Percentiles rank a stretch among this genome's conserved stretches.
Conservation (phyloP, 805 yeast genomes). For the Saccharomycopsis babjevae region DNA sequence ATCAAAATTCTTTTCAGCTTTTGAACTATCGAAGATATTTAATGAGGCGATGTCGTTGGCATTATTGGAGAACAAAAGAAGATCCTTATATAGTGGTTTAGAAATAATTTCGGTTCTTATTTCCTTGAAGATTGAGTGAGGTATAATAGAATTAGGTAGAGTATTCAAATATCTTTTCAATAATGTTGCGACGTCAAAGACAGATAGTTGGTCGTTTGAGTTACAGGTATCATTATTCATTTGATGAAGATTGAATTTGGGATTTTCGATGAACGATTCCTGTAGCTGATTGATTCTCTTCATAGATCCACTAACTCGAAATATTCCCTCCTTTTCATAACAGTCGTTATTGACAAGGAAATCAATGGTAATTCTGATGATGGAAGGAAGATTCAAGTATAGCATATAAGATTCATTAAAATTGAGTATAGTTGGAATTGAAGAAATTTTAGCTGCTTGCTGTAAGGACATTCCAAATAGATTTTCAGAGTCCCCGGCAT, state of each 20-base stretch:
- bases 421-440: neutral
- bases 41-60: constrained; percentile 14
- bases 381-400: constrained; percentile 8
- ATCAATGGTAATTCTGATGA: constrained; percentile 11
- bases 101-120: constrained; percentile 18
- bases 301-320: constrained; percentile 87
- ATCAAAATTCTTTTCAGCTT: neutral
- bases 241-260: constrained; percentile 25
- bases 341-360: constrained; percentile 21
- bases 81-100: constrained; percentile 3
- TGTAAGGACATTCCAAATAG: constrained; percentile 8
- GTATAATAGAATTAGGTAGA: constrained; percentile 86
- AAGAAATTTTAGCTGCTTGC: neutral
- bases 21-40: constrained; percentile 12
- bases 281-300: constrained; percentile 82
- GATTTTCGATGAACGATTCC: constrained; percentile 71
- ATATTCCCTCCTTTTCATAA: constrained; percentile 77
- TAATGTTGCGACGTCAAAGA: constrained; percentile 92
- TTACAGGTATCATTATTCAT: neutral
- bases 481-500: neutral
- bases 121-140: constrained; percentile 27
- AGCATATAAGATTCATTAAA: neutral
- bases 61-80: constrained; percentile 11
- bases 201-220: constrained; percentile 29
- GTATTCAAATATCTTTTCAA: constrained; percentile 79